phyloP scores from a whole-genome alignment of 2,329 filamentous ascomycete species.

The Colletotrichum sp. region DNA sequence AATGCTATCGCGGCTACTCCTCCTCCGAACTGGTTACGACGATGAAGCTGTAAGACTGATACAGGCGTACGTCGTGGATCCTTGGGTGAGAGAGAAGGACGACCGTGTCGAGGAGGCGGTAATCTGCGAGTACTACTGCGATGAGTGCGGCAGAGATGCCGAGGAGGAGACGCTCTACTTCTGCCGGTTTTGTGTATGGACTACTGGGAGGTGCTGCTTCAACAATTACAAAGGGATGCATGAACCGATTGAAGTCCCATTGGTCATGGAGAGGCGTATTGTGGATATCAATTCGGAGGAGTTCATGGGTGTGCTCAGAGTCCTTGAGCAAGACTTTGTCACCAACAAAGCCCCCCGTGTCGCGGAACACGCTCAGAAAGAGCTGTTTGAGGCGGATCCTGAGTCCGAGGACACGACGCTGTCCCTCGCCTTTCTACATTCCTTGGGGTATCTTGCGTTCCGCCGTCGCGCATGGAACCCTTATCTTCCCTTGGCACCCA shows the following conservation, averaged over 20 bases:
- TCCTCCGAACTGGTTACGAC: background rate
- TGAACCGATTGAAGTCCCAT: background rate
- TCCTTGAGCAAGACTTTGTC: background rate
- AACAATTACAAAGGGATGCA: background rate
- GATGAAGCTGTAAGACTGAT: background rate
- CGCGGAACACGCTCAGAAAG: background rate
- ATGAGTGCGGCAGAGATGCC: background rate
- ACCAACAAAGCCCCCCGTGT: background rate
- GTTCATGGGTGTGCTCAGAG: background rate
- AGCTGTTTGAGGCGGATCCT: background rate
- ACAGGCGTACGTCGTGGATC: background rate
- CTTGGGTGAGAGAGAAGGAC: background rate
- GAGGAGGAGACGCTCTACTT: constrained; percentile 7
- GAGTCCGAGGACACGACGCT: constrained; percentile 19
- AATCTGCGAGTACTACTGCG: background rate
- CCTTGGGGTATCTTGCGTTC: constrained; percentile 28
- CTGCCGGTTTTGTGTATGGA: constrained; percentile 6
- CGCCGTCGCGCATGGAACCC: constrained; percentile 24
- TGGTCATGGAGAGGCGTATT: background rate
- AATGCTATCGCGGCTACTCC: background rate
- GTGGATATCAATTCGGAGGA: constrained; percentile 10
- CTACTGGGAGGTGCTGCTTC: background rate
- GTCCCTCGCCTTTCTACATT: constrained; percentile 28
- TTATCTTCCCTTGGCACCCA: constrained; percentile 20
- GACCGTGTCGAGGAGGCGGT: background rate